Conservation (phyloP, 768 basidiomycete genomes). For the Lactarius psammicola region DNA sequence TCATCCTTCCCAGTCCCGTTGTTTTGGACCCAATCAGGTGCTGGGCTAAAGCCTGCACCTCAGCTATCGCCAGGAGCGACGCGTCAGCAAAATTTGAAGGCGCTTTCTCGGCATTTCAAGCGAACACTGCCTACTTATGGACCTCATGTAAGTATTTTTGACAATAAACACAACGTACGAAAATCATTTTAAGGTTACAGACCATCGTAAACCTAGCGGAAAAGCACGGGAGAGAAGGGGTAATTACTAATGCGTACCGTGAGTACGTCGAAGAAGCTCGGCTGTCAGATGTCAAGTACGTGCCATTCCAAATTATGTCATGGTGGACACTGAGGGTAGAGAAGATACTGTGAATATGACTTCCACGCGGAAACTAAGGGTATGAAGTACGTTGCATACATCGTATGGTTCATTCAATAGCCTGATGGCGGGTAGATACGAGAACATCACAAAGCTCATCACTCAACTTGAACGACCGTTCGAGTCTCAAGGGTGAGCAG, state of each 20-base stretch:
- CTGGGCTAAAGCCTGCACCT: slow-evolving; percentile 86
- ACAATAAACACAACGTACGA: background rate
- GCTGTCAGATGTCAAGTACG: slow-evolving; percentile 57
- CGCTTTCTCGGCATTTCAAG: slow-evolving; percentile 71
- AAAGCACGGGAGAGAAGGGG: slow-evolving; percentile 82
- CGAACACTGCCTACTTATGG: slow-evolving; percentile 69
- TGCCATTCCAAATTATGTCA: background rate
- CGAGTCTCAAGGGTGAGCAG: slow-evolving; percentile 69
- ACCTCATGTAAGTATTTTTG: slow-evolving; percentile 57
- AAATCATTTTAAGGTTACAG: slow-evolving; percentile 39
- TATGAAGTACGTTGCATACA: slow-evolving; percentile 67
- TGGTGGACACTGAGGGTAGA: slow-evolving; percentile 1
- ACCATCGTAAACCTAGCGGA: slow-evolving; percentile 89
- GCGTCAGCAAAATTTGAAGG: slow-evolving; percentile 64
- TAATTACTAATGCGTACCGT: slow-evolving; percentile 74
- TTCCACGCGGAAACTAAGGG: slow-evolving; percentile 93
- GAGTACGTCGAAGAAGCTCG: slow-evolving; percentile 60
- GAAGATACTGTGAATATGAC: slow-evolving; percentile 80
- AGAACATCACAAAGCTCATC: slow-evolving; percentile 83
- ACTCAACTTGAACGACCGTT: slow-evolving; percentile 69
- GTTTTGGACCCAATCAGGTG: slow-evolving; percentile 89
- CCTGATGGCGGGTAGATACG: slow-evolving; percentile 53
- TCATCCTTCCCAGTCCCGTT: slow-evolving; percentile 64
- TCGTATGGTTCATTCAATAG: slow-evolving; percentile 21
- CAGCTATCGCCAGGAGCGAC: slow-evolving; percentile 72